Evolutionary conservation across 1,284 basidiomycete genomes (phyloP).

Genomic region (Rhodotorula sp.): DNA sequence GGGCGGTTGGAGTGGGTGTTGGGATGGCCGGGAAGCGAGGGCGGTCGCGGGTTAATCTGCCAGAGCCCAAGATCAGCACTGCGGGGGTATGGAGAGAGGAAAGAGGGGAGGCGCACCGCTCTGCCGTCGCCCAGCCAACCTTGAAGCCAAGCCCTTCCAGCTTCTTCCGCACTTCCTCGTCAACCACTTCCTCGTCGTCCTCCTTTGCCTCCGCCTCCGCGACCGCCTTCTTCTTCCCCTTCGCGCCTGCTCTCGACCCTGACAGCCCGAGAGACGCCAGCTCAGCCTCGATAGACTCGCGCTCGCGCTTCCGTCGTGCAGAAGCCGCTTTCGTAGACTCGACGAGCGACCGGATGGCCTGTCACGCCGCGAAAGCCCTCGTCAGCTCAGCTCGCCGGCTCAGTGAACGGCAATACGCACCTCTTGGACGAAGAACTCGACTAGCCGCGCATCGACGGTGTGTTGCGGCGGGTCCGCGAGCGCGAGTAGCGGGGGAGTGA

Average conservation of each 20-base stretch:
- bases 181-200: constrained; percentile 4
- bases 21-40: constrained; percentile 24
- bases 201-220: background rate
- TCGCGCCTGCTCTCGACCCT: background rate
- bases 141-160: constrained; percentile 40
- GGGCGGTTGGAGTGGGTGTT: constrained; percentile 6
- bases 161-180: constrained; percentile 31
- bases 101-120: constrained; percentile 29
- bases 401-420: background rate
- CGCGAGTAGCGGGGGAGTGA: constrained; percentile 28
- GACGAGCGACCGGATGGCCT: constrained; percentile 62
- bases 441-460: constrained; percentile 36
- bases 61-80: background rate
- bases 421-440: constrained; percentile 39
- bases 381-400: background rate
- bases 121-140: constrained; percentile 40
- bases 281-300: constrained; percentile 23
- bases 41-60: constrained; percentile 33
- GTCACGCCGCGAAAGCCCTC: background rate
- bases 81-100: too few species aligned
- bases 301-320: constrained; percentile 36
- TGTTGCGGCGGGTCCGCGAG: constrained; percentile 32
- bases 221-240: background rate
- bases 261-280: constrained; percentile 18
- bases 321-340: constrained; percentile 43